Conservation (phyloP, 2,329 filamentous ascomycete species). For the Pseudocercospora macadamiae region DNA sequence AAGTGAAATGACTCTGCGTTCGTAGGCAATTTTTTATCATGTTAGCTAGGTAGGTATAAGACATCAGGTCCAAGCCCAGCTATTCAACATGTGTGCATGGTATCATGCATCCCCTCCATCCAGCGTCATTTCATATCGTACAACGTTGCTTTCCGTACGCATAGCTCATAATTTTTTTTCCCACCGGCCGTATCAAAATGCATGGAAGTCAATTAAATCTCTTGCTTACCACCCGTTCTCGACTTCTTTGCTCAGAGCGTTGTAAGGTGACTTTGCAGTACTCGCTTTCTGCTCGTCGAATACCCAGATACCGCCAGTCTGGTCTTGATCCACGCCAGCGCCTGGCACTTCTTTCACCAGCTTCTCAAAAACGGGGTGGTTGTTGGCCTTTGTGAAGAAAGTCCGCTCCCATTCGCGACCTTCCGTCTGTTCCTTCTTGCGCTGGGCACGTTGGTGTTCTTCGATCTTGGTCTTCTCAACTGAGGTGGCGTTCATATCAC, state of each 20-base stretch:
- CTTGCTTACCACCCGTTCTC: constrained; percentile 29
- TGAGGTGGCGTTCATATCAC: constrained; percentile 81
- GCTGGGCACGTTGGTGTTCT: constrained; percentile 77
- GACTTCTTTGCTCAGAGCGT: constrained; percentile 30
- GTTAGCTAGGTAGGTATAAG: too few species aligned
- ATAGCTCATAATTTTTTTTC: background rate
- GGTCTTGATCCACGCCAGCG: constrained; percentile 58
- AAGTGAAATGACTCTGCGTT: background rate
- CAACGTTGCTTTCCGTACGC: constrained; percentile 1
- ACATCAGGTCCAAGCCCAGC: background rate
- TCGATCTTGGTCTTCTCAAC: constrained; percentile 87
- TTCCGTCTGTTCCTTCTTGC: constrained; percentile 74
- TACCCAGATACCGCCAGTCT: constrained; percentile 72
- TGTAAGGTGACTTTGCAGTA: constrained; percentile 37
- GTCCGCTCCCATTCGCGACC: constrained; percentile 77
- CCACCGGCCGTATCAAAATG: background rate
- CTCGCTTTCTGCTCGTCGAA: constrained; percentile 62
- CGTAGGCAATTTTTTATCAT: background rate
- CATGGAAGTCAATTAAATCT: background rate
- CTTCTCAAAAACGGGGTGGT: constrained; percentile 50
- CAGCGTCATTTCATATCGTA: constrained; percentile 5
- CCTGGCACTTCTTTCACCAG: constrained; percentile 50
- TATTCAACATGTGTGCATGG: constrained; percentile 6
- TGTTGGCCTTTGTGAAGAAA: constrained; percentile 67
- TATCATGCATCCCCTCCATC: constrained; percentile 13